Percentiles rank a stretch among this genome's conserved stretches.
These are phyloP conservation scores for Irpex lacteus DNA, from an alignment of 1,284 basidiomycete species.

Conservation along the genomic window DNA sequence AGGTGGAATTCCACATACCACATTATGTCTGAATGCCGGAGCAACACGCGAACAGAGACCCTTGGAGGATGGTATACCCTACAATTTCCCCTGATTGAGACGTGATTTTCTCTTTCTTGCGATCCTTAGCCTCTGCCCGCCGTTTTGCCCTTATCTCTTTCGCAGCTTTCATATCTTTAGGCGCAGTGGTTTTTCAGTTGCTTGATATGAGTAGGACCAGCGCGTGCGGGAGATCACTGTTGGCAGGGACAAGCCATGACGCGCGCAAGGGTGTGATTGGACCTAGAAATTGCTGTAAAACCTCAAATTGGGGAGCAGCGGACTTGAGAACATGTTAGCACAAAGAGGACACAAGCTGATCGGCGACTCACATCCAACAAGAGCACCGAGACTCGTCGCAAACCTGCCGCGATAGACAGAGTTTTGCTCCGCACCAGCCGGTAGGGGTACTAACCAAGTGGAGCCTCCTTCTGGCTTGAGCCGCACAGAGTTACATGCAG, in stretches of 20 bases:
- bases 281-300: conserved; percentile 40
- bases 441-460: conserved; percentile 67
- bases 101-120: conserved; percentile 25
- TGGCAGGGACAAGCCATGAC: conserved; percentile 54
- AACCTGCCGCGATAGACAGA: conserved; percentile 61
- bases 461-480: conserved; percentile 12
- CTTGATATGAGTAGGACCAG: conserved; percentile 83
- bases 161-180: conserved; percentile 73
- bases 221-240: conserved; percentile 10
- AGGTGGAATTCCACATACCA: not conserved
- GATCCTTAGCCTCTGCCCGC: conserved; percentile 50
- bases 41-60: not conserved
- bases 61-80: not conserved
- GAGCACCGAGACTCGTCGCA: conserved; percentile 61
- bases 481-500: conserved; percentile 59
- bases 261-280: conserved; percentile 52
- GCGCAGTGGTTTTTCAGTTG: conserved; percentile 78
- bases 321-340: conserved; percentile 24
- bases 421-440: conserved; percentile 64
- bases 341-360: not conserved
- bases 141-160: conserved; percentile 62
- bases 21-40: not conserved
- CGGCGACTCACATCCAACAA: not conserved
- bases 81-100: not conserved
- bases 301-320: conserved; percentile 36